Evolutionary conservation across 192 early-diverging fungal species (phyloP), one percentile per base, ranked within the genome.

Genomic region (Rhizophagus clarus): DNA sequence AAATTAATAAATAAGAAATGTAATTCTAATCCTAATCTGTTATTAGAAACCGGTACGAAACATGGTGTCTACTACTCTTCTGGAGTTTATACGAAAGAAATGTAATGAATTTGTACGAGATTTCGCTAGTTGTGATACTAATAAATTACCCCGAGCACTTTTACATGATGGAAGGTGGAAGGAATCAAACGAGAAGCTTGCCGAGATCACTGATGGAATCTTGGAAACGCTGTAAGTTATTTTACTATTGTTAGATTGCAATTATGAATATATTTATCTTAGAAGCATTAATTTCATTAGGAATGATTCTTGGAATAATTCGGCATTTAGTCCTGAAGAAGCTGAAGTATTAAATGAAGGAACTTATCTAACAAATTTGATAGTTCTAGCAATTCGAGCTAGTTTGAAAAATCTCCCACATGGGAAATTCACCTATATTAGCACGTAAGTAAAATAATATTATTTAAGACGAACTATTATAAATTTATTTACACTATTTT

Each of bases 331-430:
- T 17, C 45, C 70, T 20, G 70, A 72, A 47, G 1, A 29, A 10
- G 71, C 37, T n/a, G 71, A 72, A 47, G 10, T 8, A n/a, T 12
- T 72, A 42, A 72, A 51, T 47, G 22, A 72, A n/a, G 71, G 71
- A 8, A 72, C 45, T 15, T 72, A 72, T 45, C 14, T 72, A 72
- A 49, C 71, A 12, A 72, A 72, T n/a, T 11, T 72, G n/a, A 72
- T 72, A 72, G 37, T 72, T n/a, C 71, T 24, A 20, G 71, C 71
- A 72, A 72, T 72, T 72, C 45, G n/a, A 17, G 71, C 71, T 26
- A 22, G 7, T 11, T 51, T 72, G 11, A 72, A 72, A n/a, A 72
- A 72, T 51, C 42, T 72, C 34, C 40, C 71, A 20, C n/a, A 49
- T 72, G 71, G 71, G 51, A 72, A 4, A 37, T 37, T 37, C 34